A percentile compares a stretch with the other conserved stretches of the same genome.
phyloP scores from a whole-genome alignment of 225 moss, liverwort and hornwort species.

The Bryoerythrophyllum caledonicum region DNA sequence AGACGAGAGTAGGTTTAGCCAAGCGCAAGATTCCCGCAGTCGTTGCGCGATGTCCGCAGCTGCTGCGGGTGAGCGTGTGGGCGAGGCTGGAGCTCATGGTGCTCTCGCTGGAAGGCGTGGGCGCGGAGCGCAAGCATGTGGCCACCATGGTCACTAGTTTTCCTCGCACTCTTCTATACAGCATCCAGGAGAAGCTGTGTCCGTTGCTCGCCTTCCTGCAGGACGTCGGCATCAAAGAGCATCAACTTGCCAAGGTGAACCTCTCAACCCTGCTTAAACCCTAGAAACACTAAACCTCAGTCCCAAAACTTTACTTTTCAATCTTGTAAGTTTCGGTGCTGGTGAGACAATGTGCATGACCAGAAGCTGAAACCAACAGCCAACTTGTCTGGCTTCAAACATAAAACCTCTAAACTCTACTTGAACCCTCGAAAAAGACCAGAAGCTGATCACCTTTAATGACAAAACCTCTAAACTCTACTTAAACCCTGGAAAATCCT shows the following conservation, averaged over 20 bases:
- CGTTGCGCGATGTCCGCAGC: constrained; percentile 55
- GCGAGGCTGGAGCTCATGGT: constrained; percentile 59
- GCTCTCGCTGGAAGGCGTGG: constrained; percentile 54
- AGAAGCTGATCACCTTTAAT: not conserved
- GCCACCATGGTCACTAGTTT: constrained; percentile 50
- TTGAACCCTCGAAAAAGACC: too few species aligned
- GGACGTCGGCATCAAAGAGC: too few species aligned
- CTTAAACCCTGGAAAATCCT: not conserved
- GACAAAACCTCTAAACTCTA: not conserved
- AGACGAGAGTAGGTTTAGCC: constrained; percentile 41
- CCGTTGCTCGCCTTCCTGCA: too few species aligned
- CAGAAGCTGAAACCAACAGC: too few species aligned
- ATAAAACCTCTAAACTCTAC: too few species aligned
- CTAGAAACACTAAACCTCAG: too few species aligned
- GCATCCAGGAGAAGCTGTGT: constrained; percentile 73
- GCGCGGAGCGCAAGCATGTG: constrained; percentile 49
- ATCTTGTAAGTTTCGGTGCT: too few species aligned
- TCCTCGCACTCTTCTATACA: constrained; percentile 58
- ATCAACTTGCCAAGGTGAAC: too few species aligned
- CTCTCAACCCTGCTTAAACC: too few species aligned
- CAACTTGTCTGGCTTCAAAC: too few species aligned
- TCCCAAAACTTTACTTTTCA: too few species aligned
- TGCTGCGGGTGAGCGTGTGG: constrained; percentile 53
- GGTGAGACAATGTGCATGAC: too few species aligned
- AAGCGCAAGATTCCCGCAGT: constrained; percentile 51